A percentile compares a stretch with the other conserved stretches of the same genome.
Evolutionary conservation across 2,329 filamentous ascomycete genomes (phyloP).

Genomic region (Xylaria hypoxylon): DNA sequence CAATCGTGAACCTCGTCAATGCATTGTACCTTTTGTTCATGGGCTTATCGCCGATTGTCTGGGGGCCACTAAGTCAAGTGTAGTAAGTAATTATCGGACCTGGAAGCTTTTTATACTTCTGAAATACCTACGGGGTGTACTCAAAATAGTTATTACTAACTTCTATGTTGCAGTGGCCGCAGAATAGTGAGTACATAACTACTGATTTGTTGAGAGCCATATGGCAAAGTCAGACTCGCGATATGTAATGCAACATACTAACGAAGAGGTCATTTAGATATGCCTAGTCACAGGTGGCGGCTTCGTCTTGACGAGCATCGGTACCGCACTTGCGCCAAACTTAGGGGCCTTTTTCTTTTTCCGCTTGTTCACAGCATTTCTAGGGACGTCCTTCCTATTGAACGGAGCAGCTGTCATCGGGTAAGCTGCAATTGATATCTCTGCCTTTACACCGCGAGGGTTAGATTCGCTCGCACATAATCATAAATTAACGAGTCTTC

Average conservation of each 20-base stretch:
- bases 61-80: conserved; percentile 77
- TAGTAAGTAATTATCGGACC: conserved; percentile 51
- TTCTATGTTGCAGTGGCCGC: conserved; percentile 55
- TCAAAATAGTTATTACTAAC: conserved; percentile 14
- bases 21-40: conserved; percentile 78
- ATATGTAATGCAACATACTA: conserved; percentile 12
- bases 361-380: conserved; percentile 78
- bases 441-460: neutral
- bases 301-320: conserved; percentile 77
- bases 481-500: conserved; percentile 29
- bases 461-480: neutral
- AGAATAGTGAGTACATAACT: conserved; percentile 60
- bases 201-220: neutral
- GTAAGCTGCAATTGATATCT: conserved; percentile 45
- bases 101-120: neutral
- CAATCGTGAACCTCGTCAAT: conserved; percentile 79
- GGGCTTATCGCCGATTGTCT: conserved; percentile 76
- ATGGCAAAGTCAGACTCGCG: neutral
- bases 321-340: conserved; percentile 78
- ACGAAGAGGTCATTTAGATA: conserved; percentile 55
- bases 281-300: conserved; percentile 70
- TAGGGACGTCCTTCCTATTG: conserved; percentile 79
- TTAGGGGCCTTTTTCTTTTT: conserved; percentile 79
- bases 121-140: neutral
- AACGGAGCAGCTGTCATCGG: conserved; percentile 78